Base-by-base conservation (phyloP, 305 asterid species). In the Fraxinus xanthoxyloides region DNA sequence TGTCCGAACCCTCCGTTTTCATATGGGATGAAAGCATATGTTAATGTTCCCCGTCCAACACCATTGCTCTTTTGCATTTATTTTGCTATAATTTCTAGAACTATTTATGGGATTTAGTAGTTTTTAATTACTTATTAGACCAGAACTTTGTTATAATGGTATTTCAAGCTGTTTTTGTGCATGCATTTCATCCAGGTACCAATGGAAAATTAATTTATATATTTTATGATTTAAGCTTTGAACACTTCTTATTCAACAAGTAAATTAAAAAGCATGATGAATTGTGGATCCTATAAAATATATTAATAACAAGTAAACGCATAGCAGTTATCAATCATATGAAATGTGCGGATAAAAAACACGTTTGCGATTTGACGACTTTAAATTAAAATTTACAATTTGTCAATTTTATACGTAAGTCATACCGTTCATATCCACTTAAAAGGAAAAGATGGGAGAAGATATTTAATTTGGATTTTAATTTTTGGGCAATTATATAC, bases 1-100 rank as follows among this genome's bases (percentile, higher is more conserved):
- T 65, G 67, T 19, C 35, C 24, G 38, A 54, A 77, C 77, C 73
- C 40, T 56, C 36, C 69, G 63, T 61, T 59, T 59, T 54, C 34
- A 34, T 51, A 61, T 40, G 77, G 48, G 83, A 69, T 38, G 74
- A 77, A 75, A 51, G 82, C 82, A 76, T 73, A 80, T 80, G 65
- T 72, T 84, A 63, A 80, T 70, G 63, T 76, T 84, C 73, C 35
- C 13, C 54, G 77, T 82, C 86, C 89, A 82, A 83, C 82, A 72
- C 69, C 80, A 17, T 77, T 77, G 76, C n/a, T 75, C 43, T 72
- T 76, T 59, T 9, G 38, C 79, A 4, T 61, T 30, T 54, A 34
- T 72, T 17, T 40, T 26, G 70, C 19, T 65, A n/a, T 10, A 4
- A 15, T 8, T 30, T 40, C n/a, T 13, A 9, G 15, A 76, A 38